These are phyloP conservation scores for Cichorium intybus DNA, from an alignment of 140 eudicot species.

Conservation along the genomic window DNA sequence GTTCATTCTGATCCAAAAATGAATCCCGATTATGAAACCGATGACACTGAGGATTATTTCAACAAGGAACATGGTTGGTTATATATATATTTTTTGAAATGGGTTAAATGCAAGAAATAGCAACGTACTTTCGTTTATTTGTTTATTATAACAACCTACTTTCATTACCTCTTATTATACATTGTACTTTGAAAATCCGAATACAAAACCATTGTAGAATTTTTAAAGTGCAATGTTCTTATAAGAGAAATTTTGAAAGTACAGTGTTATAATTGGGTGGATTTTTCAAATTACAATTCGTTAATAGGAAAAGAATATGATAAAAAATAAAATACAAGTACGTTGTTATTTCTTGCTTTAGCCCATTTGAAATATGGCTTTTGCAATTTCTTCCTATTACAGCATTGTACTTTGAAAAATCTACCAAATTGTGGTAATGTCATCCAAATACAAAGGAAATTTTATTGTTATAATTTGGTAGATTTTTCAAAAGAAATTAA, in stretches of 20 bases:
- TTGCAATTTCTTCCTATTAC: too few species aligned
- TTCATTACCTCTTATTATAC: neutral
- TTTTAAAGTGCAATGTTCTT: neutral
- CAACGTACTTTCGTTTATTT: neutral
- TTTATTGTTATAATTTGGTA: too few species aligned
- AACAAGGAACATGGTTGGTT: constrained; percentile 53
- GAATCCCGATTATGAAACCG: constrained; percentile 68
- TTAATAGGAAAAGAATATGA: too few species aligned
- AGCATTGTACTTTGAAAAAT: too few species aligned
- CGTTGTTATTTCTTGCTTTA: too few species aligned
- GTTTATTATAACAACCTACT: neutral
- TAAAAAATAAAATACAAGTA: too few species aligned
- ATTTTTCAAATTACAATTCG: too few species aligned
- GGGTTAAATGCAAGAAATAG: neutral
- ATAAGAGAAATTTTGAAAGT: neutral
- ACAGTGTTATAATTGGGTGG: neutral
- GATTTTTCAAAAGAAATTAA: too few species aligned
- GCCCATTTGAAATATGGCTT: too few species aligned
- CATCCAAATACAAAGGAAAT: too few species aligned
- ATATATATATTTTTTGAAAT: constrained; percentile 4
- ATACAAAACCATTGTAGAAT: neutral
- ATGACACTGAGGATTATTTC: constrained; percentile 38
- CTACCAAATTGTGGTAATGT: too few species aligned
- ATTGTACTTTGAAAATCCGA: neutral
- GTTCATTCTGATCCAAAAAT: constrained; percentile 81